A percentile compares a stretch with the other conserved stretches of the same genome.
Conservation (phyloP, 1,284 basidiomycete species). For the Papiliotrema laurentii region DNA sequence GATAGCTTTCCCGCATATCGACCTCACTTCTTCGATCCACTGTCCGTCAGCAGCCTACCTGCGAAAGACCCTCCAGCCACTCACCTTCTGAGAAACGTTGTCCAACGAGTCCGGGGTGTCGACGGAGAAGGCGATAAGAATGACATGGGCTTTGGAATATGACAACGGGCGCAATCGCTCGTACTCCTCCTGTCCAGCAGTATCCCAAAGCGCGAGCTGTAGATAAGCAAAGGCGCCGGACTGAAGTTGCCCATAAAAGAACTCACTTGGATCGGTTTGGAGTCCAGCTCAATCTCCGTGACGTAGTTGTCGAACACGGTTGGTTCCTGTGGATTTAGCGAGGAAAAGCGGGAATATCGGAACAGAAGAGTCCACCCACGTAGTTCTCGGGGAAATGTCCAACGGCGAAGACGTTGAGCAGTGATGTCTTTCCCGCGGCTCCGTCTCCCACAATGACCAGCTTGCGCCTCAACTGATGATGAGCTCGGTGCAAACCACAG, state of each 20-base stretch:
- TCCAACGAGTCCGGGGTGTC: conserved; percentile 96
- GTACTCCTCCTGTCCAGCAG: conserved; percentile 97
- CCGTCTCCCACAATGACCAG: conserved; percentile 85
- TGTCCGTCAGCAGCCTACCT: conserved; percentile 43
- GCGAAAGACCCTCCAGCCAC: conserved; percentile 13
- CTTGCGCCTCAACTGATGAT: conserved; percentile 37
- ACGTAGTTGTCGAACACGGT: conserved; percentile 98
- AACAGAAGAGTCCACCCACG: too few species aligned
- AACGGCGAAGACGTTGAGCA: conserved; percentile 64
- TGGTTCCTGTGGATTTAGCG: conserved; percentile 50
- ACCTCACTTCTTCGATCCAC: conserved; percentile 97
- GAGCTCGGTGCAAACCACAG: background rate
- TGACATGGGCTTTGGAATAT: conserved; percentile 97
- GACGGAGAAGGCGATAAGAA: conserved; percentile 93
- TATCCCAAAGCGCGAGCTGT: conserved; percentile 94
- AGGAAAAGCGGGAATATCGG: too few species aligned
- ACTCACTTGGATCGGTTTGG: conserved; percentile 60
- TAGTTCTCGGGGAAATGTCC: conserved; percentile 98
- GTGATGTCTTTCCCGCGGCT: conserved; percentile 56
- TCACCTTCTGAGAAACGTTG: conserved; percentile 86
- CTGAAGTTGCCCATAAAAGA: too few species aligned
- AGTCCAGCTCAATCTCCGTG: conserved; percentile 93
- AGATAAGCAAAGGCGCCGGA: conserved; percentile 48
- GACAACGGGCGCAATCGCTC: conserved; percentile 91
- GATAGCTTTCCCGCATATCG: conserved; percentile 69